Evolutionary conservation across 192 early-diverging fungal genomes (phyloP).

Genomic region (Glomus cerebriforme): DNA sequence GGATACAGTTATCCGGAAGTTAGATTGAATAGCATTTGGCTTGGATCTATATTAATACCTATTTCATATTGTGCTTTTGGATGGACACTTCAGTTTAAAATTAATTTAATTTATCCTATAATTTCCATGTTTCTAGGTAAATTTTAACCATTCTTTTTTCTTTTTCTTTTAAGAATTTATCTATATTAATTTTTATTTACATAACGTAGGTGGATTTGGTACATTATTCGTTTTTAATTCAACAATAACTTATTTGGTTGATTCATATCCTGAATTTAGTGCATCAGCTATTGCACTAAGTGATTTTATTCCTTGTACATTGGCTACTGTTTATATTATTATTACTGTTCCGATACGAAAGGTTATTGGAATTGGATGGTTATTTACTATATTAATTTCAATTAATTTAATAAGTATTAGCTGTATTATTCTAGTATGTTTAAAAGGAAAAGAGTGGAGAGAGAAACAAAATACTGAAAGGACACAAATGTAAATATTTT

Average conservation of each 20-base stretch:
- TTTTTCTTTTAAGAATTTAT: too few species aligned
- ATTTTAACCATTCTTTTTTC: too few species aligned
- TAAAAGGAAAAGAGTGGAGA: conserved; percentile 20
- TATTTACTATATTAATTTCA: background rate
- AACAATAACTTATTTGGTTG: conserved; percentile 21
- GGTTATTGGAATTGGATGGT: conserved; percentile 27
- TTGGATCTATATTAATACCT: background rate
- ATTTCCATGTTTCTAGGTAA: conserved; percentile 7
- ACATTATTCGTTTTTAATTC: background rate
- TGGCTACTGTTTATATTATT: conserved; percentile 4
- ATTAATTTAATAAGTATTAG: background rate
- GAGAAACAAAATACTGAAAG: background rate
- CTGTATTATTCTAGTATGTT: background rate
- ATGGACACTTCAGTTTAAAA: background rate
- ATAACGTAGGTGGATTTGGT: conserved; percentile 1
- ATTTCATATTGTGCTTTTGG: background rate
- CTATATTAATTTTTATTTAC: too few species aligned
- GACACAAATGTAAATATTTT: too few species aligned
- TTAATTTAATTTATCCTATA: background rate
- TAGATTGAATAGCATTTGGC: conserved; percentile 18
- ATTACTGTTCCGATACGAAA: background rate
- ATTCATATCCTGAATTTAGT: conserved; percentile 19
- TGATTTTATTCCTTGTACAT: conserved; percentile 17
- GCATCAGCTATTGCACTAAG: conserved; percentile 26
- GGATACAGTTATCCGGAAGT: background rate